These are phyloP conservation scores for Pseudotsuga menziesii DNA, from an alignment of 75 land plant genomes.

Conservation along the genomic window DNA sequence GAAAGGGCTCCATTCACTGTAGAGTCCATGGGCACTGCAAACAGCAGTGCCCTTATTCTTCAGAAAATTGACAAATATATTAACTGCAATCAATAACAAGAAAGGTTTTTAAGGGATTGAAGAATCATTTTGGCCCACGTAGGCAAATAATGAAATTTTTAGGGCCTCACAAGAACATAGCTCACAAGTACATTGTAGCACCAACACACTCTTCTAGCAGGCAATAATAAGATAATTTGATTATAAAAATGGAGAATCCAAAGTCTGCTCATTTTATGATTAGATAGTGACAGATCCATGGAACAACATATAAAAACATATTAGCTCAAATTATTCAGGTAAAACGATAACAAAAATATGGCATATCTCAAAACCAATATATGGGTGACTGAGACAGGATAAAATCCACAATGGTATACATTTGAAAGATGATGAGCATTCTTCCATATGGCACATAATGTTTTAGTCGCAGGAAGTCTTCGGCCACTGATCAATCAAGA, in stretches of 20 bases:
- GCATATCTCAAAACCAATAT: not conserved
- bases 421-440: too few relatives aligned
- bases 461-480: too few relatives aligned
- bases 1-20: slow-evolving; percentile 39
- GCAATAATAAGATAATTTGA: not conserved
- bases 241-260: not conserved
- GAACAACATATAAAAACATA: not conserved
- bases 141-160: not conserved
- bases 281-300: not conserved
- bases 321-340: not conserved
- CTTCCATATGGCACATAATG: too few relatives aligned
- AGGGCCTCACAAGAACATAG: not conserved
- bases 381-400: not conserved
- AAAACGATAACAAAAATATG: not conserved
- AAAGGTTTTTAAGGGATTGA: not conserved
- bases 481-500: too few relatives aligned
- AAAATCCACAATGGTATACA: too few relatives aligned
- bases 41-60: not conserved
- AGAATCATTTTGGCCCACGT: not conserved
- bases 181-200: not conserved
- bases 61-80: not conserved
- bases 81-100: not conserved
- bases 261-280: not conserved
- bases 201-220: not conserved
- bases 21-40: slow-evolving; percentile 36